Evolutionary conservation across 192 early-diverging fungal species (phyloP), one percentile per base, ranked within the genome.

Genomic region (Umbelopsis sp.): DNA sequence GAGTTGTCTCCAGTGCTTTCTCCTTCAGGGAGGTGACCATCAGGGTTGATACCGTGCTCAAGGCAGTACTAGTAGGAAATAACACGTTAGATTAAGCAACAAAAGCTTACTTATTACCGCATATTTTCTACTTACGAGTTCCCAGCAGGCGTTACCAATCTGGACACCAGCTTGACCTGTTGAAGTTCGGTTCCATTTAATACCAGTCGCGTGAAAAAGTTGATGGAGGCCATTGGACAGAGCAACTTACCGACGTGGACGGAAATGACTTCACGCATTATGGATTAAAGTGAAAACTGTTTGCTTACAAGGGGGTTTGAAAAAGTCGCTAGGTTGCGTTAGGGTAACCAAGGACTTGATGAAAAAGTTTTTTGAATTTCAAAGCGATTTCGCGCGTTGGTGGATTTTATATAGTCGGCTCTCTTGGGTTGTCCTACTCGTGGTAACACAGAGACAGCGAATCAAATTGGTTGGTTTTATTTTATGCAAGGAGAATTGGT

Each of bases 71-170:
- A 27, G 11, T 46, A 81, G 18, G 10, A 11, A 41, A n/a, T 35
- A 25, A 21, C 35, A 11, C 12, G 35, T 16, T 2, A 64, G n/a
- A 1, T 70, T 20, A 35, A 50, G 9, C 13, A 41, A 16, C 3
- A 13, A 15, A 49, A 30, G 12, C 20, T 21, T 13, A 69, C 16
- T 51, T 41, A 16, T 16, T 49, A 45, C 25, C 44, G 45, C 2
- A 33, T 22, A 44, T 1, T 10, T 53, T 5, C 16, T 10, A 72
- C 76, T 74, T 77, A 91, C 87, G 84, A 99, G 92, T 86, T 99
- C 98, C 98, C 98, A 99, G 85, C 98, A 99, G 88, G 96, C 94
- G 89, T 98, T 98, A 92, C 98, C 98, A 78, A 99, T 99, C 83
- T 99, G 98, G 82, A 99, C 95, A 98, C 98, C 98, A 78, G 98